Base-by-base conservation (phyloP, 768 basidiomycete genomes). In the Gloeostereum incarnatum region DNA sequence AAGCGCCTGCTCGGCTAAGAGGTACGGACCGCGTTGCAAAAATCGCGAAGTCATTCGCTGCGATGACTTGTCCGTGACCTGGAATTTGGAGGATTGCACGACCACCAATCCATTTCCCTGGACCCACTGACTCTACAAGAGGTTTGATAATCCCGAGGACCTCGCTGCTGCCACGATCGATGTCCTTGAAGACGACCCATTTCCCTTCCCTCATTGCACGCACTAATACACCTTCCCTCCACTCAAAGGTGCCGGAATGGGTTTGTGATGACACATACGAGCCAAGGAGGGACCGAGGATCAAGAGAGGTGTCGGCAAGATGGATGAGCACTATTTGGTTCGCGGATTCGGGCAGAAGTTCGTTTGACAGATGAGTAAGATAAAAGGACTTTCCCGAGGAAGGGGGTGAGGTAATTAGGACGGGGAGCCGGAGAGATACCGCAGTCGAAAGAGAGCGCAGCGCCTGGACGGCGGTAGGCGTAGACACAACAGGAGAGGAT, bases 171-270 rank as follows among this genome's bases (percentile, higher is more conserved):
- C 82, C 94, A 33, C 81, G 73, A 57, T 99, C 96, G 29, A 97
- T 75, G 52, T 97, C 90, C 53, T 96, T 81, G 32, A 99, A 72
- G 7, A 98, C 78, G 2, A 98, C 67, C 93, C 93, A 97, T 53
- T 78, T 75, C 2, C 96, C 96, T 50, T 88, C 81, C 29, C 77
- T 71, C 72, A 98, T 81, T 1, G 93, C 82, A 26, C 86, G 82
- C 7, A 93, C 80, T 24, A 99, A 67, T 0, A 92, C 81, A 5
- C 96, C 96, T 45, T 97, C 92, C 59, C 84, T 88, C 88, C 93
- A 99, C 48, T 94, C 89, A 49, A 99, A 99, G 2, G 76, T 78
- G 4, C 94, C 94, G 0, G 90, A 80, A 18, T 73, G 73, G 1
- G 72, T 77, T 0, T 82, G 68, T 0, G 94, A 96, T 2, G 94